A percentile compares a stretch with the other conserved stretches of the same genome.
These are phyloP conservation scores for Sporothrix brunneoviolacea DNA, from an alignment of 2,329 filamentous ascomycete genomes.

Conservation along the genomic window DNA sequence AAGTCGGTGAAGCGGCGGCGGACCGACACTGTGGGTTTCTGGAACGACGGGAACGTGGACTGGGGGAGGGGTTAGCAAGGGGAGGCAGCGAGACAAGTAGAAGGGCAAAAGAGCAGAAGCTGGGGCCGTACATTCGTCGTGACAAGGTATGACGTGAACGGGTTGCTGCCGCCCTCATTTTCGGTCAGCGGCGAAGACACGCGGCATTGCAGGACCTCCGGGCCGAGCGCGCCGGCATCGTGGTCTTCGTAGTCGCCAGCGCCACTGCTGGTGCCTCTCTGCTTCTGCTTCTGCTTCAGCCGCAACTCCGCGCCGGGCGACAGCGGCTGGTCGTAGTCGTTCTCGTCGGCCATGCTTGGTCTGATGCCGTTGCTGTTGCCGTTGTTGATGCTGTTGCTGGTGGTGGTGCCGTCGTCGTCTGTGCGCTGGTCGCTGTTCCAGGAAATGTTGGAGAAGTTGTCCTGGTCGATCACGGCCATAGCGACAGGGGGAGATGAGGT, in stretches of 20 bases:
- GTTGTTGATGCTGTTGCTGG: constrained; percentile 34
- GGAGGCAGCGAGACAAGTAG: background rate
- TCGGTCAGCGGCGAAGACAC: constrained; percentile 86
- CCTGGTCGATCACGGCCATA: constrained; percentile 48
- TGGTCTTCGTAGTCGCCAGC: constrained; percentile 45
- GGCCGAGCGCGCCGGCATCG: constrained; percentile 58
- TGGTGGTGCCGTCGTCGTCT: constrained; percentile 33
- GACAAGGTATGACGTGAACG: constrained; percentile 92
- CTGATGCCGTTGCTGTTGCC: constrained; percentile 23
- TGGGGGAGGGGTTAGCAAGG: constrained; percentile 31
- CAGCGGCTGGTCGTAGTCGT: constrained; percentile 11
- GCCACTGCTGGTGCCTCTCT: constrained; percentile 43
- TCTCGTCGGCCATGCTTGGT: constrained; percentile 11
- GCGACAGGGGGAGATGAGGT: constrained; percentile 4
- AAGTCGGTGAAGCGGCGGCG: constrained; percentile 97
- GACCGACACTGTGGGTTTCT: constrained; percentile 69
- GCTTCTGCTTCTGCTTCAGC: constrained; percentile 24
- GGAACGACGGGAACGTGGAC: constrained; percentile 93
- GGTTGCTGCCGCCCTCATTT: constrained; percentile 92
- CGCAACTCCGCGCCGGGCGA: constrained; percentile 7
- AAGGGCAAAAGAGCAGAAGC: background rate
- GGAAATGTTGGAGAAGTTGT: constrained; percentile 75
- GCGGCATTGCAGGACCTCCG: constrained; percentile 72
- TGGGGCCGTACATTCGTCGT: constrained; percentile 65
- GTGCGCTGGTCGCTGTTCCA: constrained; percentile 59